Conservation (phyloP, 2,329 filamentous ascomycete genomes). For the Phaeosphaeria sp. region DNA sequence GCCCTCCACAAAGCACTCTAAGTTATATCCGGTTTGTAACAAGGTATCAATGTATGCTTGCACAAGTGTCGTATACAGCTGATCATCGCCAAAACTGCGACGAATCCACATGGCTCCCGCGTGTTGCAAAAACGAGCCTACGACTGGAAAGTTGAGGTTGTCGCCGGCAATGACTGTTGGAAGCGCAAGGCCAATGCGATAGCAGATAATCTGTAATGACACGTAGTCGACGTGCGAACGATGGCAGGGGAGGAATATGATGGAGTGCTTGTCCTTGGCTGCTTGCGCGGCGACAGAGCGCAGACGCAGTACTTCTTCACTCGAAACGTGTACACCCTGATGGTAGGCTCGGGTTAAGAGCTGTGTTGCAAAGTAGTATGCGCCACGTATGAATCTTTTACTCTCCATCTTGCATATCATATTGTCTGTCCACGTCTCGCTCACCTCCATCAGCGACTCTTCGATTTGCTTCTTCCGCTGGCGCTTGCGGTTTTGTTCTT, state of each 20-base stretch:
- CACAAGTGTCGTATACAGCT: constrained; percentile 88
- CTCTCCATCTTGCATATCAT: constrained; percentile 99
- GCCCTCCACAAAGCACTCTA: constrained; percentile 99
- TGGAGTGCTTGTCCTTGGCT: constrained; percentile 86
- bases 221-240: constrained; percentile 97
- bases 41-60: constrained; percentile 95
- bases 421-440: constrained; percentile 83
- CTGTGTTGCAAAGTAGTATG: constrained; percentile 89
- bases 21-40: constrained; percentile 87
- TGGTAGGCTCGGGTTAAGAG: constrained; percentile 92
- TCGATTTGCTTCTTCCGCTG: constrained; percentile 74
- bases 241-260: constrained; percentile 94
- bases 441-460: constrained; percentile 76
- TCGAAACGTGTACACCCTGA: constrained; percentile 95
- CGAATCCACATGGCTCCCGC: constrained; percentile 95
- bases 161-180: constrained; percentile 95
- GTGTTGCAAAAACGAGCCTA: constrained; percentile 90
- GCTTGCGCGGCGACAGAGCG: constrained; percentile 83
- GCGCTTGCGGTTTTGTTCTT: constrained; percentile 59
- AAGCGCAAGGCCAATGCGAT: constrained; percentile 84
- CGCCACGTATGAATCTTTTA: constrained; percentile 87
- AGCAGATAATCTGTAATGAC: constrained; percentile 92
- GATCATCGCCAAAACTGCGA: constrained; percentile 88
- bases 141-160: constrained; percentile 91
- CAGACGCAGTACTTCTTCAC: constrained; percentile 86